These are phyloP conservation scores for Aureobasidium sp. DNA, from an alignment of 2,329 filamentous ascomycete species.

Conservation along the genomic window DNA sequence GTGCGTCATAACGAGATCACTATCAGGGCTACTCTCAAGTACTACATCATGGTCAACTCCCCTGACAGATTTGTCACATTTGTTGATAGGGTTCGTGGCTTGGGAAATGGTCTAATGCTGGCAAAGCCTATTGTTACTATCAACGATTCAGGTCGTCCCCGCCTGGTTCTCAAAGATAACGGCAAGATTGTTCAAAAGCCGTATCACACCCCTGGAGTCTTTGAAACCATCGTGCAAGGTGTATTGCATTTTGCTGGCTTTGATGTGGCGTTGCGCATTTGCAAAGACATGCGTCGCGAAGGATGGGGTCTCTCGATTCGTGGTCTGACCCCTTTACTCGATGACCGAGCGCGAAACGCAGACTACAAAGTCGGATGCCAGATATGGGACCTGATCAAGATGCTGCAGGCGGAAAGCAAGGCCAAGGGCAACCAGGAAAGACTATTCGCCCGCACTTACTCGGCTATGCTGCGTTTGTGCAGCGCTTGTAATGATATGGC, in stretches of 20 bases:
- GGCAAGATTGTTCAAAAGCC: constrained; percentile 34
- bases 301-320: constrained; percentile 38
- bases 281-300: constrained; percentile 33
- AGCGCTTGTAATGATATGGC: constrained; percentile 12
- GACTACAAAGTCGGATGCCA: constrained; percentile 31
- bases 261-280: constrained; percentile 33
- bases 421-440: constrained; percentile 8
- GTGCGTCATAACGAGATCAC: constrained; percentile 40
- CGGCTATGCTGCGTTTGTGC: constrained; percentile 20
- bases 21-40: constrained; percentile 31
- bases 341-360: constrained; percentile 30
- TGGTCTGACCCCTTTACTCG: constrained; percentile 31
- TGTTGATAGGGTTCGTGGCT: constrained; percentile 35
- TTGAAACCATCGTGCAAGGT: constrained; percentile 33
- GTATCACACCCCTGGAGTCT: constrained; percentile 36
- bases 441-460: constrained; percentile 16
- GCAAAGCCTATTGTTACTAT: constrained; percentile 31
- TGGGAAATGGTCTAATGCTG: constrained; percentile 30
- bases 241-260: constrained; percentile 38
- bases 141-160: constrained; percentile 16
- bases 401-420: constrained; percentile 13
- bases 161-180: constrained; percentile 1
- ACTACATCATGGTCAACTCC: constrained; percentile 28
- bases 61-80: constrained; percentile 29
- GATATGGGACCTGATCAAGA: constrained; percentile 35